Evolutionary conservation across 768 basidiomycete species (phyloP).

Genomic region (Mycena polygramma): DNA sequence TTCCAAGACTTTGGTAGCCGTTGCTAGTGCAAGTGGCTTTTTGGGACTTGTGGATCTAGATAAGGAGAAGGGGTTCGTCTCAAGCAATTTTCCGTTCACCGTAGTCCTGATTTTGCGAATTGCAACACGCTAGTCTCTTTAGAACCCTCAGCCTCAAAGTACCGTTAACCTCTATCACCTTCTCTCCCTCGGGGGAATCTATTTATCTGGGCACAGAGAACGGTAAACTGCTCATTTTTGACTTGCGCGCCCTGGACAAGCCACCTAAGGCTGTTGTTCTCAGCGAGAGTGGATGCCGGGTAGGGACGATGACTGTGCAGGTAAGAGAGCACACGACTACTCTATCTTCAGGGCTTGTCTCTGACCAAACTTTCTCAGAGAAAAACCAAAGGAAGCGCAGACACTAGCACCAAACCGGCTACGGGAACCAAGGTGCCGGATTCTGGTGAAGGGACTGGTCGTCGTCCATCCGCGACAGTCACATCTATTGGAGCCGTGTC

Average conservation of each 20-base stretch:
- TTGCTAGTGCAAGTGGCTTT: conserved; percentile 65
- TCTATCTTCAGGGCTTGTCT: neutral
- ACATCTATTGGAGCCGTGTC: neutral
- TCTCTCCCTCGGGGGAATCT: conserved; percentile 77
- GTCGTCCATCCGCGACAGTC: conserved; percentile 13
- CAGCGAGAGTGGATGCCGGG: conserved; percentile 59
- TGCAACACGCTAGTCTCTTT: conserved; percentile 60
- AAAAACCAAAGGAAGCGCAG: conserved; percentile 39
- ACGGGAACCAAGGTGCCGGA: conserved; percentile 33
- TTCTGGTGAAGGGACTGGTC: conserved; percentile 14
- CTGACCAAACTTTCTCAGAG: conserved; percentile 33
- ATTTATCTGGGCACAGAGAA: conserved; percentile 75
- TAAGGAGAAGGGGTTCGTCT: conserved; percentile 76
- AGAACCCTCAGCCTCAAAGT: conserved; percentile 68
- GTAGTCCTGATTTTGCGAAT: conserved; percentile 7
- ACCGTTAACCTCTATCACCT: conserved; percentile 70
- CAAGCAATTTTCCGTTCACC: neutral
- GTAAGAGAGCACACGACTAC: conserved; percentile 48
- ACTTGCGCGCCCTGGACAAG: conserved; percentile 75
- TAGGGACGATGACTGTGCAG: conserved; percentile 71
- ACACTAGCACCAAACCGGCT: conserved; percentile 33
- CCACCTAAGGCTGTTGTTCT: conserved; percentile 68
- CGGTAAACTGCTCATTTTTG: conserved; percentile 73
- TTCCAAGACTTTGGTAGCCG: conserved; percentile 78
- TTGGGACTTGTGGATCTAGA: conserved; percentile 78